Evolutionary conservation across 768 basidiomycete species (phyloP).

Genomic region (Hericium alpestre): DNA sequence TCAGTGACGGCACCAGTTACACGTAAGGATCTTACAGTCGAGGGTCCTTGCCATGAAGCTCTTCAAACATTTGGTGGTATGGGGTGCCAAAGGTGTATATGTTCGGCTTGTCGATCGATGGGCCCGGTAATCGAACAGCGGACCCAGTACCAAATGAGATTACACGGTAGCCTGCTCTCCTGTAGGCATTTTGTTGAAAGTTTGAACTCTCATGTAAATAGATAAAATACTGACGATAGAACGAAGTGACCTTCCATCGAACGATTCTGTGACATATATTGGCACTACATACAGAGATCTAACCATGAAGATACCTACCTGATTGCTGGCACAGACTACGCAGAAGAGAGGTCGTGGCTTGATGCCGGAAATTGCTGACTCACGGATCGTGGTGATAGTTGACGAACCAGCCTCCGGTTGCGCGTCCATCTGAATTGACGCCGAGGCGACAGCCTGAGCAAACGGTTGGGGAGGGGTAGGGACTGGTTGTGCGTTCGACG

Average conservation of each 20-base stretch:
- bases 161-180: constrained; percentile 85
- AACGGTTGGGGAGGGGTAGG: constrained; percentile 15
- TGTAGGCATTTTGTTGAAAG: constrained; percentile 22
- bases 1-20: background rate
- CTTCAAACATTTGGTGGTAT: constrained; percentile 91
- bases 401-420: constrained; percentile 4
- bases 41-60: constrained; percentile 73
- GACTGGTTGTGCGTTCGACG: background rate
- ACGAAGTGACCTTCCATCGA: constrained; percentile 98
- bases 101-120: constrained; percentile 95
- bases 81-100: constrained; percentile 96
- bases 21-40: constrained; percentile 48
- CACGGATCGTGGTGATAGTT: background rate
- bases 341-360: constrained; percentile 82
- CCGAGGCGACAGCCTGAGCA: constrained; percentile 9
- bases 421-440: constrained; percentile 5
- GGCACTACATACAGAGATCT: background rate
- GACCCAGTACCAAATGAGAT: constrained; percentile 95
- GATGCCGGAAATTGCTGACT: constrained; percentile 21
- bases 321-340: constrained; percentile 98
- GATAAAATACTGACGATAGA: constrained; percentile 51
- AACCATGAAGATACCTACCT: constrained; percentile 41
- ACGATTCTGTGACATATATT: constrained; percentile 55
- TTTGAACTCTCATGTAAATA: constrained; percentile 1
- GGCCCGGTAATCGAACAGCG: constrained; percentile 90